Percentiles rank a stretch among this genome's conserved stretches.
Conservation (phyloP, 352 stramenopile genomes). For the Peronospora farinosa region DNA sequence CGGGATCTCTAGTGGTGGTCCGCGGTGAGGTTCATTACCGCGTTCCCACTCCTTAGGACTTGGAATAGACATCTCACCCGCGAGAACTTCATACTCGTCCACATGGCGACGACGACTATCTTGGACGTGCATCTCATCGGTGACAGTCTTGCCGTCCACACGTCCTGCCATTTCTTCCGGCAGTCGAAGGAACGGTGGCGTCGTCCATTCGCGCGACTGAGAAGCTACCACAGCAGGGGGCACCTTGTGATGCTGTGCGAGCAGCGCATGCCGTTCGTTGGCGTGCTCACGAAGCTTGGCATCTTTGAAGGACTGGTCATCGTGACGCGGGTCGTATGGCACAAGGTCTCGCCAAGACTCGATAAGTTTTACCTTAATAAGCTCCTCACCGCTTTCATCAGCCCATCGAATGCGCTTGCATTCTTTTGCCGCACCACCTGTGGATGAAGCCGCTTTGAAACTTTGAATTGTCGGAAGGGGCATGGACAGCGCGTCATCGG, state of each 20-base stretch:
- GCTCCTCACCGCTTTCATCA: conserved; percentile 65
- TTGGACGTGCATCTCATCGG: conserved; percentile 63
- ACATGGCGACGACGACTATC: conserved; percentile 61
- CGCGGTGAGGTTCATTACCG: conserved; percentile 53
- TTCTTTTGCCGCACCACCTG: conserved; percentile 28
- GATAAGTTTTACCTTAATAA: conserved; percentile 79
- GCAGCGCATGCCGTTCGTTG: conserved; percentile 58
- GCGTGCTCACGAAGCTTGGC: conserved; percentile 82
- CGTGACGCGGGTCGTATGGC: conserved; percentile 42
- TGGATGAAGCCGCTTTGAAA: conserved; percentile 54
- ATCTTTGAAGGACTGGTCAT: conserved; percentile 74
- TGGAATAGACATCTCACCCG: conserved; percentile 65
- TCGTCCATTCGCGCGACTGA: conserved; percentile 57
- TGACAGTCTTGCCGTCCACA: conserved; percentile 27
- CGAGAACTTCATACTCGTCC: conserved; percentile 79
- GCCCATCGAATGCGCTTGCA: conserved; percentile 76
- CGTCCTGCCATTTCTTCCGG: conserved; percentile 48
- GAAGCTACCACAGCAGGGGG: conserved; percentile 37
- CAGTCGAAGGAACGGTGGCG: conserved; percentile 53
- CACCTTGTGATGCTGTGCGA: conserved; percentile 71
- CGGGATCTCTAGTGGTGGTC: conserved; percentile 53
- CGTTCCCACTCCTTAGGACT: conserved; percentile 78
- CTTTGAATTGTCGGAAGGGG: conserved; percentile 76
- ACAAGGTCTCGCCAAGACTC: conserved; percentile 82
- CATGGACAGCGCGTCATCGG: conserved; percentile 39